A percentile compares a stretch with the other conserved stretches of the same genome.
Conservation (phyloP, 75 land plant species). For the Ceratopteris richardii region DNA sequence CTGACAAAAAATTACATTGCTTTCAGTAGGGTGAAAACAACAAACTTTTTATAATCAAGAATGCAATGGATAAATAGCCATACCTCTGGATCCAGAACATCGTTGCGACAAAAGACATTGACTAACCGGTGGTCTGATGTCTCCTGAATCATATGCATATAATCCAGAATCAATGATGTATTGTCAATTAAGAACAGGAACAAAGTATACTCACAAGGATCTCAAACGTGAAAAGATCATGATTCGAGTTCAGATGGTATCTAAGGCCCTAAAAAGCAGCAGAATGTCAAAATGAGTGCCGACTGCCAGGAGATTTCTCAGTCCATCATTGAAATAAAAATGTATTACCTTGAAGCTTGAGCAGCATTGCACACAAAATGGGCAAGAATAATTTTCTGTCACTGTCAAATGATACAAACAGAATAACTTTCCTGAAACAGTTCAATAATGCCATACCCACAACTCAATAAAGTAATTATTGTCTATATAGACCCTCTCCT, state of each 20-base stretch:
- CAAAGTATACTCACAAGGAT: conserved; percentile 37
- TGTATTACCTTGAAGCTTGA: conserved; percentile 58
- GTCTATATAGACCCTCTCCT: no score
- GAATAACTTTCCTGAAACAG: no score
- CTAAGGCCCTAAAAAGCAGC: conserved; percentile 36
- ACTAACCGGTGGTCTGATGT: conserved; percentile 17
- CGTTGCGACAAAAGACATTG: conserved; percentile 28
- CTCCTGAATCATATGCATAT: conserved; percentile 5
- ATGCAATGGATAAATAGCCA: no score
- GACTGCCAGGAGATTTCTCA: no score
- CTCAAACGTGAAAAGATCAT: conserved; percentile 82
- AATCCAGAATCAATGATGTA: neutral
- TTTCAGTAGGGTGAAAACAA: no score
- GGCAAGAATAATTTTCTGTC: conserved; percentile 80
- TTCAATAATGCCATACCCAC: no score
- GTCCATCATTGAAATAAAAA: conserved; percentile 32
- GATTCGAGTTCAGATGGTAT: conserved; percentile 48
- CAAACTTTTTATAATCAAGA: no score
- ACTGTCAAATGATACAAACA: conserved; percentile 29
- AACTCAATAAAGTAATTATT: no score
- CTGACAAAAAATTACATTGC: no score
- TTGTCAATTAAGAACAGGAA: neutral
- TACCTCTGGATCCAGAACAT: conserved; percentile 28
- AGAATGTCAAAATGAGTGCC: no score
- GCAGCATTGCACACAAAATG: conserved; percentile 76